Base-by-base conservation (phyloP, 208 protist genomes). In the Crithidia fasciculata region DNA sequence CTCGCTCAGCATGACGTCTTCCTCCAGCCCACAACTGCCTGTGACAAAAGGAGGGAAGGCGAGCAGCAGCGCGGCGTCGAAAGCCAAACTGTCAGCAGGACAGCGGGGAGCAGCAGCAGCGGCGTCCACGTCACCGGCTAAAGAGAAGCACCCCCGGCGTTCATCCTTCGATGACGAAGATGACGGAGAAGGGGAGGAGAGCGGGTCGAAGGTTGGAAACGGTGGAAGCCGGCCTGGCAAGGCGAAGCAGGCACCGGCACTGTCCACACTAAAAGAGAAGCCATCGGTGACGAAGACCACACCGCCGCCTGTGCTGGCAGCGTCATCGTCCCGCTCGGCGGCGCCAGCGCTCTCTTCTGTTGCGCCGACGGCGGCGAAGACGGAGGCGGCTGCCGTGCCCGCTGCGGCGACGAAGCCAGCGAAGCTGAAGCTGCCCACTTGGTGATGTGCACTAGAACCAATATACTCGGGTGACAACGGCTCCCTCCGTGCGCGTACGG, bases 91-190 rank as follows among this genome's bases (percentile, higher is more conserved):
- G 12, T 8, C 45, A 13, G 12, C 45, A 49, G 45, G 45, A 18
- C 28, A 45, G 28, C 39, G 44, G 5, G 37, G n/a, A 37, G 49
- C 36, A 7, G 40, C 28, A 28, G 62, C 56, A 8, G 19, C 36
- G 56, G 10, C 44, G 49, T 9, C 62, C 2, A 41, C 62, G 55
- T 10, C 55, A 19, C 43, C 6, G 52, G 13, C 56, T 0, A 62
- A 45, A 16, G n/a, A 16, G 4, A 65, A 47, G 3, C 76, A 69
- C 55, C 41, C 53, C 19, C 64, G 72, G 8, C 56, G 54, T 10
- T 85, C 81, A 0, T 78, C 81, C 43, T 85, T 85, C 43, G 81
- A 85, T 53, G 78, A 83, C 15, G 81, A 82, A 63, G 76, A 85
- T 19, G 71, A 74, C 2, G 70, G 45, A 15, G 62, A 37, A 36